Conservation (phyloP, 352 stramenopile genomes). For the Poterioochromonas sp. region DNA sequence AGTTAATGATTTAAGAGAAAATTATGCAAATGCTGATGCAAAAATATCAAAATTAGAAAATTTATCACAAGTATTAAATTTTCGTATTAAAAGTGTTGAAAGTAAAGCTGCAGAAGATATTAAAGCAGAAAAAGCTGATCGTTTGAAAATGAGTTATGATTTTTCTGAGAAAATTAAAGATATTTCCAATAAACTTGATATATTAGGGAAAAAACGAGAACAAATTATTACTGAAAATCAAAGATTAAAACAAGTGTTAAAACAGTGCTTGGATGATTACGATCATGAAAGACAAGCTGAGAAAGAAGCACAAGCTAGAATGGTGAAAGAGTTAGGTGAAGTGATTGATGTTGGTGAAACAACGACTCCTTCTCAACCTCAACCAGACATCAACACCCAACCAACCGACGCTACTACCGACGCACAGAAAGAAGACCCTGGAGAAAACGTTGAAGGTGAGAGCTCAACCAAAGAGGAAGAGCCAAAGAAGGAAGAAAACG, state of each 20-base stretch:
- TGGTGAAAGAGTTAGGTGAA: not conserved
- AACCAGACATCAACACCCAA: not conserved
- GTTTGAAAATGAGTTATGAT: conserved; percentile 14
- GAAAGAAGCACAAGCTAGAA: too few species aligned
- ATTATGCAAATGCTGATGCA: not conserved
- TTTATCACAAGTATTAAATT: not conserved
- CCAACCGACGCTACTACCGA: not conserved
- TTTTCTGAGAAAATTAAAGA: conserved; percentile 16
- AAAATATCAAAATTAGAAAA: conserved; percentile 2
- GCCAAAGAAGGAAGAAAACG: not conserved
- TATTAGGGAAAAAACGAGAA: not conserved
- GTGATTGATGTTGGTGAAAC: not conserved
- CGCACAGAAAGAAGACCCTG: not conserved
- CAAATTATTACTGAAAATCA: not conserved
- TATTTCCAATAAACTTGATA: conserved; percentile 4
- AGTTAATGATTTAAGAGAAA: not conserved
- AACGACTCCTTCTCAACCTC: not conserved
- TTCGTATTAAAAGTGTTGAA: not conserved
- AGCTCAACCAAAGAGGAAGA: not conserved
- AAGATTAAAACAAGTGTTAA: not conserved
- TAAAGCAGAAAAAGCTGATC: conserved; percentile 10
- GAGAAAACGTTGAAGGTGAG: too few species aligned
- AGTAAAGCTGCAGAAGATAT: not conserved
- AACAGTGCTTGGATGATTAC: not conserved
- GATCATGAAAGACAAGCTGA: too few species aligned